Percentiles rank a stretch among this genome's conserved stretches.
phyloP scores from a whole-genome alignment of 2,329 filamentous ascomycete species.

The Pyricularia pennisetigena region DNA sequence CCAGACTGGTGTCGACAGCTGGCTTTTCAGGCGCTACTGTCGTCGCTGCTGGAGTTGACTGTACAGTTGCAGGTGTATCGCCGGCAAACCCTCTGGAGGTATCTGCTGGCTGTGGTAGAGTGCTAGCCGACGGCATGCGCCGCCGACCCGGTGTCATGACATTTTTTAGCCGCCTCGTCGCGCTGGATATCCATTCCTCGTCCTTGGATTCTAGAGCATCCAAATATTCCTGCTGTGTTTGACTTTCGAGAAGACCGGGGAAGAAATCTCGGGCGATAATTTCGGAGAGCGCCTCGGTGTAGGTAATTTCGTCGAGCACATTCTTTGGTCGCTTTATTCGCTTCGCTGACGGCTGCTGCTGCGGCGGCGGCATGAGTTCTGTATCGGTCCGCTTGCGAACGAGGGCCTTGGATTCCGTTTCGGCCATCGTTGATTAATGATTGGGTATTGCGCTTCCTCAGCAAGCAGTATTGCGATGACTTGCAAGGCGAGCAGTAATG shows the following conservation, averaged over 20 bases:
- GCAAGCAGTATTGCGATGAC: neutral
- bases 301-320: constrained; percentile 87
- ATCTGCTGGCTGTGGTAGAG: constrained; percentile 19
- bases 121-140: constrained; percentile 16
- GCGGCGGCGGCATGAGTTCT: constrained; percentile 80
- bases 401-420: constrained; percentile 43
- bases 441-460: neutral
- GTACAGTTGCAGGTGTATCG: constrained; percentile 58
- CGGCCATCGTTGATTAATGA: neutral
- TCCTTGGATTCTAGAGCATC: constrained; percentile 84
- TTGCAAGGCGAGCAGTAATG: neutral
- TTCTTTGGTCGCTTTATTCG: constrained; percentile 84
- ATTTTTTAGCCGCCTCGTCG: constrained; percentile 59
- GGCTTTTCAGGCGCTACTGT: constrained; percentile 23
- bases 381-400: constrained; percentile 58
- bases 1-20: constrained; percentile 65
- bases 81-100: constrained; percentile 61
- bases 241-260: constrained; percentile 75
- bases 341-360: constrained; percentile 71
- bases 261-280: constrained; percentile 98
- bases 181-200: constrained; percentile 74
- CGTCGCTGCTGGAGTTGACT: constrained; percentile 21
- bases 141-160: constrained; percentile 70
- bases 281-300: constrained; percentile 80
- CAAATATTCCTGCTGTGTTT: constrained; percentile 85